Base-by-base conservation (phyloP, 2,329 filamentous ascomycete species). In the Xylaria multiplex region DNA sequence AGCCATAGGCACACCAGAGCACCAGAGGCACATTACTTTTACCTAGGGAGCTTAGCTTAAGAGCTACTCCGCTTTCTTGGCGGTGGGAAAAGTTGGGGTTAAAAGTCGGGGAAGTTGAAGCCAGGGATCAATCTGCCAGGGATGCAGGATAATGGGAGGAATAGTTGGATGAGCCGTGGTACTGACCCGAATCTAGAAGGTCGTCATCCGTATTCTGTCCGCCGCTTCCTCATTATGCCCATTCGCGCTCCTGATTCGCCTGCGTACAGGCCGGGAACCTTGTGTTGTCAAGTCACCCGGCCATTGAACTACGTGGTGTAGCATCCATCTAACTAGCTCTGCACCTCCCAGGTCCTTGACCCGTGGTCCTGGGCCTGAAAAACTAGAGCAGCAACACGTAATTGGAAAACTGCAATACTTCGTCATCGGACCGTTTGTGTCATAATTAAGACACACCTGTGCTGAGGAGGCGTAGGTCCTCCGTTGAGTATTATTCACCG, bases 61-160 rank as follows among this genome's bases (percentile, higher is more conserved):
- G 52, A 74, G 71, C 72, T 72, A 72, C 73, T 75, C 74, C 73
- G 72, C 74, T 70, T 74, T 73, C 71, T 73, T 73, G 71, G 71
- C 69, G 63, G 3, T n/a, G 62, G 46, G 55, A 69, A 74, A 74
- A 73, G 68, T 74, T 72, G 72, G 73, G 72, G 73, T 71, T 67
- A 67, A 59, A 69, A 48, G 58, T 69, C 61, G 64, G 66, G 68
- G 68, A 61, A 66, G 53, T 37, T 16, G 53, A 53, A 14, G 52
- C 11, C 32, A 67, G 49, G 35, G 40, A 40, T 7, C n/a, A 6
- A 19, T 14, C 13, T 32, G 27, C 27, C 27, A 27, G 27, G 27
- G 27, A 19, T 19, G 19, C 19, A 19, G 19, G 19, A 27, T 27
- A 27, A 5, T 27, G 2, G 27, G 27, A 27, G 2, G 27, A 5